Evolutionary conservation across 108 stramenopile species (phyloP), one percentile per base, ranked within the genome.

Genomic region (Nitzschia putrida): DNA sequence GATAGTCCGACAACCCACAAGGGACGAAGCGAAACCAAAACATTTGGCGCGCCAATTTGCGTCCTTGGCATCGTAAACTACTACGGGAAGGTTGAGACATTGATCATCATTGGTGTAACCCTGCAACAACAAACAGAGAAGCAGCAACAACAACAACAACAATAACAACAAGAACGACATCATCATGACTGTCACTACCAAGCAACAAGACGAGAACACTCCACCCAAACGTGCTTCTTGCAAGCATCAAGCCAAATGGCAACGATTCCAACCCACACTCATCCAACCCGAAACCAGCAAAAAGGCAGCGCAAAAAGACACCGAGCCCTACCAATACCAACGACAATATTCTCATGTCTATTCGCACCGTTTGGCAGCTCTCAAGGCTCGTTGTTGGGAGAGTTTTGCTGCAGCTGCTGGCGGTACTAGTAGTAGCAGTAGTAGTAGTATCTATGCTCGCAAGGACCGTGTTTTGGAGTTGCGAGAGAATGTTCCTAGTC

Each of bases 341-440:
- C 85, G 89, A 22, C 93, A 94, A 69, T 94, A 91, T 73, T 83
- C 89, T 7, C 90, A 91, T 70, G 85, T 91, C 14, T 94, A 94
- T 75, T 72, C 85, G 51, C 74, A 85, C 10, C 87, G 93, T 10
- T 63, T 94, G 44, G 41, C 69, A 0, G 74, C 72, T 11, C 73
- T 94, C 20, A 79, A 78, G 18, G 64, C 38, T 26, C 73, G 83
- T 11, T 86, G 89, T 61, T 80, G 83, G 78, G 42, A 81, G 23
- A 63, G 72, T 52, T 70, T 84, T 20, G 37, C 40, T 18, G 14
- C 24, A 53, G 72, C 57, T 8, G 44, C 58, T 8, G 66, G 49
- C 4, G 42, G 47, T 11, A 56, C 14, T 20, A 51, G 47, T 11
- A 56, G 14, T 20, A 53, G 12, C 6, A 50, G 72, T 47, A 72